Evolutionary conservation across 495 filamentous ascomycete genomes (phyloP).

Genomic region (Diplogelasinospora grovesii): DNA sequence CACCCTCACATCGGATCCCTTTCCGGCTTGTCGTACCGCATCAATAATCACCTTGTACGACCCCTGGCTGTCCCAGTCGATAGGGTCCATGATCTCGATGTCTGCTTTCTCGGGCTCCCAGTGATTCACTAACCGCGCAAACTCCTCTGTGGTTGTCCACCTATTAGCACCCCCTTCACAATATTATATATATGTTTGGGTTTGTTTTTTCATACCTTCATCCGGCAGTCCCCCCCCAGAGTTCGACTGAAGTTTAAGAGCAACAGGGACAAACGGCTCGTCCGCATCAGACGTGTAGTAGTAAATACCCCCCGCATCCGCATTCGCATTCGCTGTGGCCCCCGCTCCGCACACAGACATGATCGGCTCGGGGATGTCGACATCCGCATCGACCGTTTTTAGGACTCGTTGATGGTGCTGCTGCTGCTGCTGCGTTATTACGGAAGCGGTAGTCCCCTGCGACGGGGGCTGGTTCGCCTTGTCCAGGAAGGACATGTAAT

Average conservation of each 20-base stretch:
- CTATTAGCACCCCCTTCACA: not conserved
- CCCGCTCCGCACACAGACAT: too few species aligned
- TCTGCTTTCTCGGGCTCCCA: conserved; percentile 39
- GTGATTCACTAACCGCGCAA: conserved; percentile 52
- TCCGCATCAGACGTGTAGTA: conserved; percentile 77
- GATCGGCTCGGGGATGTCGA: conserved; percentile 51
- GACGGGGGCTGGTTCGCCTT: conserved; percentile 71
- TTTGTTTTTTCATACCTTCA: too few species aligned
- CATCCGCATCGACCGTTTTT: conserved; percentile 46
- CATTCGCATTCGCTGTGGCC: conserved; percentile 44
- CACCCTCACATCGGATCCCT: conserved; percentile 62
- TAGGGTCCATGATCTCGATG: conserved; percentile 45
- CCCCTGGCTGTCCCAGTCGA: conserved; percentile 57
- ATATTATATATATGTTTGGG: too few species aligned
- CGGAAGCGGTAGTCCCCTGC: conserved; percentile 33
- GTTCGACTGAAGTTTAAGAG: too few species aligned
- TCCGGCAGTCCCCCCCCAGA: conserved; percentile 53
- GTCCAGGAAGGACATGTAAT: conserved; percentile 74
- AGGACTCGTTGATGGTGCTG: conserved; percentile 18
- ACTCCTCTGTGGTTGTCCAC: conserved; percentile 37
- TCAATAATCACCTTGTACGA: conserved; percentile 53
- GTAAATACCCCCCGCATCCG: too few species aligned
- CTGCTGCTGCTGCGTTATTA: conserved; percentile 3
- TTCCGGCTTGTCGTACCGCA: conserved; percentile 47
- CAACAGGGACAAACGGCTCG: conserved; percentile 74